Percentiles rank a stretch among this genome's conserved stretches.
phyloP scores from a whole-genome alignment of 495 filamentous ascomycete genomes.

The Trichoderma reesei region DNA sequence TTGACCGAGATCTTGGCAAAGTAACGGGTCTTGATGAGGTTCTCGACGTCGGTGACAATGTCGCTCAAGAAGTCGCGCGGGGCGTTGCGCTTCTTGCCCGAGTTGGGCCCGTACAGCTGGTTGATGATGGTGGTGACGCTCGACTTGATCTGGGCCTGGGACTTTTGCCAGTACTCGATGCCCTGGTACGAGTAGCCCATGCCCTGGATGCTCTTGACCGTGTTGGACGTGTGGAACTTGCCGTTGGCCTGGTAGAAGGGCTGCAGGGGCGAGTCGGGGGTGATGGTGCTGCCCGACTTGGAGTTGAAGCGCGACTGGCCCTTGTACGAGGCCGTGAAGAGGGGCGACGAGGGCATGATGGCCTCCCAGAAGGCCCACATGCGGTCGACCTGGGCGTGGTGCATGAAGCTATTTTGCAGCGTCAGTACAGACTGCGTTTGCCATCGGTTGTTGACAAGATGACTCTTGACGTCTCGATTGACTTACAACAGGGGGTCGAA shows the following conservation, averaged over 20 bases:
- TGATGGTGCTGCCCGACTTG: conserved; percentile 12
- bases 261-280: conserved; percentile 16
- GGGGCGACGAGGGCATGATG: conserved; percentile 13
- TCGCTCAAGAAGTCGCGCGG: too few species aligned
- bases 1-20: conserved; percentile 10
- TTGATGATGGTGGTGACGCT: conserved; percentile 15
- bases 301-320: conserved; percentile 10
- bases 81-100: background rate
- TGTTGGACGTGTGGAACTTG: conserved; percentile 17
- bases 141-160: conserved; percentile 5
- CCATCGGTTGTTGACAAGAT: too few species aligned
- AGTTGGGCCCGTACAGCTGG: conserved; percentile 13
- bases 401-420: conserved; percentile 10
- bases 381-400: conserved; percentile 23
- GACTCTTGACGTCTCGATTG: too few species aligned
- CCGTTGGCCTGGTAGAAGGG: conserved; percentile 19
- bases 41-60: too few species aligned
- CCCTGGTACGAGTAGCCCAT: conserved; percentile 27
- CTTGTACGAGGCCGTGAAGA: conserved; percentile 10
- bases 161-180: conserved; percentile 8
- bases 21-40: background rate
- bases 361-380: conserved; percentile 21
- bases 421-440: too few species aligned
- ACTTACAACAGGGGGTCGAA: conserved; percentile 11
- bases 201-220: conserved; percentile 11